A percentile compares a stretch with the other conserved stretches of the same genome.
phyloP scores from a whole-genome alignment of 257 asterid genomes.

The Fraxinus quadrangulata region DNA sequence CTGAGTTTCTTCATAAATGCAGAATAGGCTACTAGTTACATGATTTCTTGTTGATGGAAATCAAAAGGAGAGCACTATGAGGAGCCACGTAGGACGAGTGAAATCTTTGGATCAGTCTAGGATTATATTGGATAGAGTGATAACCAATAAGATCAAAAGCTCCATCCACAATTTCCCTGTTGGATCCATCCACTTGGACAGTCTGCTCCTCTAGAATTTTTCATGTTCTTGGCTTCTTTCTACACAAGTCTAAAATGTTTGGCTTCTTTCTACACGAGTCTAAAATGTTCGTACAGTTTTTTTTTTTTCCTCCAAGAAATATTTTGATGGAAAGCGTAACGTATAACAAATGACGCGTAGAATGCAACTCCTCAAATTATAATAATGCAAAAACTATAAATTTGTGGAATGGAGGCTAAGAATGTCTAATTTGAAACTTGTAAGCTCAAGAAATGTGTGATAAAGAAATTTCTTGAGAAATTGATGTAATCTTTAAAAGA shows the following conservation, averaged over 20 bases:
- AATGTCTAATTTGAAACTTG: too few species aligned
- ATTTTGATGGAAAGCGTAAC: too few species aligned
- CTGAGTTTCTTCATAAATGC: slow-evolving; percentile 23
- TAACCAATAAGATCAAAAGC: slow-evolving; percentile 48
- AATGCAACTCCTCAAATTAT: too few species aligned
- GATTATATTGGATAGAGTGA: slow-evolving; percentile 42
- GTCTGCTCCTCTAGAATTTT: neutral
- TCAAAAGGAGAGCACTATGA: slow-evolving; percentile 16
- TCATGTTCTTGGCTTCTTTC: slow-evolving; percentile 18
- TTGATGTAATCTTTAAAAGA: too few species aligned
- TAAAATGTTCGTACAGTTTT: too few species aligned
- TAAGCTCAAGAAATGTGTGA: too few species aligned
- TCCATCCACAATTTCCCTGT: slow-evolving; percentile 36
- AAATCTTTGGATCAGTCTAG: slow-evolving; percentile 40
- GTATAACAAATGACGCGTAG: too few species aligned
- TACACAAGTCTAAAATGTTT: neutral
- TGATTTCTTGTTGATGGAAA: neutral
- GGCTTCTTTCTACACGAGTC: neutral
- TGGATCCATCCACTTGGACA: slow-evolving; percentile 42
- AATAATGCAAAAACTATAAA: too few species aligned
- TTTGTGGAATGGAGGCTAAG: too few species aligned
- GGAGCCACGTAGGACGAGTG: slow-evolving; percentile 67
- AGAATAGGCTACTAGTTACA: slow-evolving; percentile 18
- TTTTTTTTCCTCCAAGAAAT: too few species aligned
- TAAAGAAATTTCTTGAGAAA: too few species aligned